Conservation (phyloP, 768 basidiomycete species). For the Pisolithus microcarpus region DNA sequence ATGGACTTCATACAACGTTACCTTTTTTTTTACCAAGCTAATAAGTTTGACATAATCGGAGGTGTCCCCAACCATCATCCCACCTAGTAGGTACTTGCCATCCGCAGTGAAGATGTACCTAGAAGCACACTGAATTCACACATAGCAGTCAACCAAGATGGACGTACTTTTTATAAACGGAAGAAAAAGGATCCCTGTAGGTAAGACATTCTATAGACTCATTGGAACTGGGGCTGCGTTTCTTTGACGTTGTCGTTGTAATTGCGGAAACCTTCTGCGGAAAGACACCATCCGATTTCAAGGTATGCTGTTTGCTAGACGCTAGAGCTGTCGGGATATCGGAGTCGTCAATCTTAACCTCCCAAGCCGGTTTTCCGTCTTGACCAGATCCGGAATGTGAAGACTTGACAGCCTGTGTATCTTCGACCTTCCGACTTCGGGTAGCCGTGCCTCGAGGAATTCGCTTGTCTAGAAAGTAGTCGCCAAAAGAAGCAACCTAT, state of each 20-base stretch:
- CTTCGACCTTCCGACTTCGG: constrained; percentile 1
- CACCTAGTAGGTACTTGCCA: constrained; percentile 65
- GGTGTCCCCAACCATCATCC: constrained; percentile 76
- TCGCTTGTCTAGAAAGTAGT: constrained; percentile 58
- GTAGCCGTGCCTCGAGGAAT: constrained; percentile 9
- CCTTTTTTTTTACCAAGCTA: constrained; percentile 65
- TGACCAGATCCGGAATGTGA: neutral
- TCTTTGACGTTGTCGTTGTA: constrained; percentile 4
- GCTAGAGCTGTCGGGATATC: neutral
- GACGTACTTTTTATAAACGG: constrained; percentile 57
- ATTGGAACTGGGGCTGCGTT: constrained; percentile 14
- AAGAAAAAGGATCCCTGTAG: constrained; percentile 67
- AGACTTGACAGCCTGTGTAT: neutral
- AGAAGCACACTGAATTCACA: neutral
- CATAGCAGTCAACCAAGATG: no score
- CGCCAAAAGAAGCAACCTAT: constrained; percentile 62
- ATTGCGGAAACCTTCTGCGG: neutral
- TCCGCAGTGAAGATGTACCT: constrained; percentile 64
- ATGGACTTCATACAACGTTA: constrained; percentile 10
- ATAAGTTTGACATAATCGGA: constrained; percentile 63
- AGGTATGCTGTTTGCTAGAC: constrained; percentile 12
- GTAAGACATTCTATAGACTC: constrained; percentile 51
- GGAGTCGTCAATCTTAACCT: constrained; percentile 6
- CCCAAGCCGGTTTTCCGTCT: constrained; percentile 7
- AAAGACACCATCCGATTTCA: neutral